These are phyloP conservation scores for Aureobasidium melanogenum DNA, from an alignment of 2,329 filamentous ascomycete genomes.

Conservation along the genomic window DNA sequence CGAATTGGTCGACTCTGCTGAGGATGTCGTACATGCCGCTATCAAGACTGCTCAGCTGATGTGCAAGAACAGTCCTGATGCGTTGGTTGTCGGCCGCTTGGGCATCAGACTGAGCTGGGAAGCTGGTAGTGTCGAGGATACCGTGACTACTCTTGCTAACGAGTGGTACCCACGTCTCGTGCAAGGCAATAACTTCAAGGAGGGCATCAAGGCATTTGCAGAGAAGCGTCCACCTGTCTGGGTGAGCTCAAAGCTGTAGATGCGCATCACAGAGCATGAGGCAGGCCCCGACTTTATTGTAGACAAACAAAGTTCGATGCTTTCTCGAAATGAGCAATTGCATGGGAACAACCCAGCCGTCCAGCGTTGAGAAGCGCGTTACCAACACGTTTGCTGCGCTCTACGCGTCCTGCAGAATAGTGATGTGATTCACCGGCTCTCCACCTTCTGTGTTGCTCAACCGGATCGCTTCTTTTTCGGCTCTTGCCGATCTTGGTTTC, in stretches of 20 bases:
- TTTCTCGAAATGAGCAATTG: background rate
- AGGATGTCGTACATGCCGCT: conserved; percentile 19
- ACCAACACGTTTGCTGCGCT: background rate
- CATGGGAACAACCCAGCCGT: no score
- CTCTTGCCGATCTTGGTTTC: background rate
- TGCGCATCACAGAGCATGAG: no score
- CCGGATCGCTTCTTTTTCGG: background rate
- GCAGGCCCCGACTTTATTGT: no score
- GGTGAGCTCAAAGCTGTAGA: conserved; percentile 40
- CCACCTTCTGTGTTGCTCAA: background rate
- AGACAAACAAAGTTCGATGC: background rate
- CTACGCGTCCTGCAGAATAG: background rate
- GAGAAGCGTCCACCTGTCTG: conserved; percentile 42
- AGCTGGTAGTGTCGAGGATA: conserved; percentile 14
- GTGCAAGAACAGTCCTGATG: conserved; percentile 18
- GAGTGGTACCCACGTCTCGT: conserved; percentile 32
- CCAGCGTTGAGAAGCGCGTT: background rate
- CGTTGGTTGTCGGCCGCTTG: conserved; percentile 16
- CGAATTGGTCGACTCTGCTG: conserved; percentile 27
- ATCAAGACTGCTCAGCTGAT: conserved; percentile 16
- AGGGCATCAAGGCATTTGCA: conserved; percentile 44
- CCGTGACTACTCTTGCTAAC: conserved; percentile 30
- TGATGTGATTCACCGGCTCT: conserved; percentile 4
- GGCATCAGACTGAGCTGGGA: conserved; percentile 19
- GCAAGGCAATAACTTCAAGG: conserved; percentile 41